Percentiles rank a stretch among this genome's conserved stretches.
phyloP scores from a whole-genome alignment of 805 yeast genomes.

The Vanderwaltozyma tropicalis region DNA sequence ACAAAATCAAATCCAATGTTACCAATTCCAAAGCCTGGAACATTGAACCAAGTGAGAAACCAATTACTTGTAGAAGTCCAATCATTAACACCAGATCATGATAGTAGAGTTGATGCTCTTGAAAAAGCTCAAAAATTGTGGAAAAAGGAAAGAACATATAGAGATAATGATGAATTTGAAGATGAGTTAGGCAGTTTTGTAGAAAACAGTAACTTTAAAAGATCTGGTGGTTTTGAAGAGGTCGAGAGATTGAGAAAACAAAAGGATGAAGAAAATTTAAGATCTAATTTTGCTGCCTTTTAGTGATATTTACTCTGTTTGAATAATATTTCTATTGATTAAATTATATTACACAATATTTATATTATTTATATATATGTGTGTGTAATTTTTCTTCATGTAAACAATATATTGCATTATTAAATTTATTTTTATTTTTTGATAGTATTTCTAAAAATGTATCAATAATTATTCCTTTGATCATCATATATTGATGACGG shows the following conservation, averaged over 20 bases:
- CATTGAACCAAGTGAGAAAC: conserved; percentile 51
- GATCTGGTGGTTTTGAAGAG: conserved; percentile 84
- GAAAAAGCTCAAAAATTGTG: conserved; percentile 76
- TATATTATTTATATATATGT: background rate
- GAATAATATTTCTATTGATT: too few relatives aligned
- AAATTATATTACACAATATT: background rate
- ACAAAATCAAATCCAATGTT: conserved; percentile 26
- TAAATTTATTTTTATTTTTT: background rate
- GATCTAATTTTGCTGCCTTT: conserved; percentile 33
- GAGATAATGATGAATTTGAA: conserved; percentile 55
- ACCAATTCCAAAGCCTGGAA: conserved; percentile 54
- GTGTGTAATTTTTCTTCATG: background rate
- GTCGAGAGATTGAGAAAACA: conserved; percentile 57
- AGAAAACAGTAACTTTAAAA: conserved; percentile 61
- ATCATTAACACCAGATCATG: conserved; percentile 75
- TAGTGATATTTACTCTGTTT: background rate
- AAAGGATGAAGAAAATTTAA: conserved; percentile 64
- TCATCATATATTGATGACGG: background rate
- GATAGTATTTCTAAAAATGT: background rate
- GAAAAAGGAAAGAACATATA: conserved; percentile 53
- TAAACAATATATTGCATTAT: conserved; percentile 2
- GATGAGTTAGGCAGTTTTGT: conserved; percentile 83
- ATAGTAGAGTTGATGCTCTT: conserved; percentile 77
- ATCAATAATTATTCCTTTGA: background rate
- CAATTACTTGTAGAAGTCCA: conserved; percentile 74